Percentiles rank a stretch among this genome's conserved stretches.
phyloP scores from a whole-genome alignment of 768 basidiomycete genomes.

The Russula sp. region DNA sequence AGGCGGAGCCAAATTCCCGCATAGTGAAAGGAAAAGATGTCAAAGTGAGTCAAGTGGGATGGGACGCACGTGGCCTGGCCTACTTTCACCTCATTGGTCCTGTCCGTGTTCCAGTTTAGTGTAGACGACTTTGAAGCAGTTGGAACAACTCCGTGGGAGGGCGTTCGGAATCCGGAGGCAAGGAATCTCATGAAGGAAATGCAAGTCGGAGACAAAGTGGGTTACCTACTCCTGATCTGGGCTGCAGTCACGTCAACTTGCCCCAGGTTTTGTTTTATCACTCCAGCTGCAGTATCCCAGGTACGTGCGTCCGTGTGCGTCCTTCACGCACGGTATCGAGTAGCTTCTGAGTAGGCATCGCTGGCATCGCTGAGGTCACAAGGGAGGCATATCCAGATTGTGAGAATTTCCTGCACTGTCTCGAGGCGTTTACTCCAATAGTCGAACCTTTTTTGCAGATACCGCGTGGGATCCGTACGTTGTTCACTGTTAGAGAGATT shows the following conservation, averaged over 20 bases:
- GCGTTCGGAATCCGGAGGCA: constrained; percentile 80
- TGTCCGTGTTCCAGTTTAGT: constrained; percentile 47
- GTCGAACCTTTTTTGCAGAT: constrained; percentile 37
- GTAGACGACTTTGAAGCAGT: constrained; percentile 77
- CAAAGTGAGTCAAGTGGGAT: constrained; percentile 41
- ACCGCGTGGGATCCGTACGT: constrained; percentile 86
- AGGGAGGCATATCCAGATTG: constrained; percentile 89
- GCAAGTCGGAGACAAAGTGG: constrained; percentile 65
- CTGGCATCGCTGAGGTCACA: constrained; percentile 70
- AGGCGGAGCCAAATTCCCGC: constrained; percentile 81
- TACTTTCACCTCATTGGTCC: background rate
- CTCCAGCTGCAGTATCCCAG: constrained; percentile 79
- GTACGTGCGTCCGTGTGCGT: constrained; percentile 31
- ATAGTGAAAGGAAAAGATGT: constrained; percentile 84
- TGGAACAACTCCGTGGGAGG: constrained; percentile 74
- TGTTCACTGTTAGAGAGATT: constrained; percentile 13
- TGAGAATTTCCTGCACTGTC: constrained; percentile 34
- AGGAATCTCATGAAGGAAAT: constrained; percentile 80
- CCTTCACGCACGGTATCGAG: background rate
- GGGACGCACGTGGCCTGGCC: constrained; percentile 8
- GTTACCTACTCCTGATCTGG: constrained; percentile 7
- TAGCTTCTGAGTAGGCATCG: constrained; percentile 47
- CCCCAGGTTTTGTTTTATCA: constrained; percentile 76
- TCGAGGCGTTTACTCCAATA: background rate
- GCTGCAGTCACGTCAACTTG: background rate